These are phyloP conservation scores for Apophysomyces trapeziformis DNA, from an alignment of 371 early-diverging fungal genomes.

Conservation along the genomic window DNA sequence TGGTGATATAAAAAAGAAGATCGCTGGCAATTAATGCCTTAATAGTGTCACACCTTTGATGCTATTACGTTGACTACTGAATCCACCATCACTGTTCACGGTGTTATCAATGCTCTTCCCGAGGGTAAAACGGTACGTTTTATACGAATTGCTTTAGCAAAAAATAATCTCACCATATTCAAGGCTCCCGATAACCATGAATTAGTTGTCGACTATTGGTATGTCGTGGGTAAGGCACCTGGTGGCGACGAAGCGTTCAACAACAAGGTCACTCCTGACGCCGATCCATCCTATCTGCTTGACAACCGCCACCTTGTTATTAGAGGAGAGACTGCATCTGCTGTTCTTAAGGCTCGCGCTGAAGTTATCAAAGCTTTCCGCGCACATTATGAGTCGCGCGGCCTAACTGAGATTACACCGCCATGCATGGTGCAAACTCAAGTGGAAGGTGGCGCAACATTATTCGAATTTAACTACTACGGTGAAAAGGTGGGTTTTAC, in stretches of 20 bases:
- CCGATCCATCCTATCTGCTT: conserved; percentile 87
- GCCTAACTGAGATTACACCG: conserved; percentile 96
- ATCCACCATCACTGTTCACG: conserved; percentile 90
- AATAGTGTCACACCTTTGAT: conserved; percentile 92
- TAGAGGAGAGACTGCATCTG: conserved; percentile 92
- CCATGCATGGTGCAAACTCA: conserved; percentile 99
- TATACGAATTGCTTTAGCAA: not conserved
- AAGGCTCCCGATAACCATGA: conserved; percentile 97
- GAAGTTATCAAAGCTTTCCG: conserved; percentile 93
- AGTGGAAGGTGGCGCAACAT: conserved; percentile 99
- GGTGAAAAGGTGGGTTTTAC: conserved; percentile 72
- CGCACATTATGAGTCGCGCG: conserved; percentile 86
- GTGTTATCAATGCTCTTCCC: conserved; percentile 86
- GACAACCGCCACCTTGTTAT: conserved; percentile 98
- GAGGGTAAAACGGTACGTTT: conserved; percentile 86
- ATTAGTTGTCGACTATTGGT: conserved; percentile 96
- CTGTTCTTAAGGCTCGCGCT: conserved; percentile 91
- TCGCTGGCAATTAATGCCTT: not conserved
- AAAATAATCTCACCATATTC: not conserved
- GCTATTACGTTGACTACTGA: conserved; percentile 92
- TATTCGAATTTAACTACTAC: conserved; percentile 98
- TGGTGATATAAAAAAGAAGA: conserved; percentile 16
- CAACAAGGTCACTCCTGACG: conserved; percentile 88
- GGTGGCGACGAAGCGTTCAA: conserved; percentile 93
- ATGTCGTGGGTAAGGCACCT: conserved; percentile 91